Conservation (phyloP, 306 rosid genomes). For the Cucurbita moschata region DNA sequence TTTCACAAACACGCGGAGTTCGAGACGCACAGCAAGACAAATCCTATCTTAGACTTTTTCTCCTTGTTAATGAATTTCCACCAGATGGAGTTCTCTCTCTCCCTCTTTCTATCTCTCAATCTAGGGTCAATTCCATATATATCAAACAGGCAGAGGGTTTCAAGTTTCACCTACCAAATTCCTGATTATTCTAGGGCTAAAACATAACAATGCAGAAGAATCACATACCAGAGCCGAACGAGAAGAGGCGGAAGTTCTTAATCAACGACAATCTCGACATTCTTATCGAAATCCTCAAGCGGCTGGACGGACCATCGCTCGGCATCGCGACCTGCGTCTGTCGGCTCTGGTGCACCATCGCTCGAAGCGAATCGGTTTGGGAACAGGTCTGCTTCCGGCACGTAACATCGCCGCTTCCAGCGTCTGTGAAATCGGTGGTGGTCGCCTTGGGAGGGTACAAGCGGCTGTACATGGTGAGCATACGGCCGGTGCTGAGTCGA, state of each 20-base stretch:
- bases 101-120: slow-evolving; percentile 8
- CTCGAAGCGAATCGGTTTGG: slow-evolving; percentile 74
- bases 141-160: not conserved
- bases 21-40: slow-evolving; percentile 8
- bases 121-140: not conserved
- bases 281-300: slow-evolving; percentile 70
- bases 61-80: slow-evolving; percentile 3
- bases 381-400: slow-evolving; percentile 86
- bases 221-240: slow-evolving; percentile 12
- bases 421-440: slow-evolving; percentile 43
- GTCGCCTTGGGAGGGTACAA: slow-evolving; percentile 87
- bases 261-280: slow-evolving; percentile 91
- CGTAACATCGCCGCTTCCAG: slow-evolving; percentile 37
- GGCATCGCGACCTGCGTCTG: slow-evolving; percentile 84
- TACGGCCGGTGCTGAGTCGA: slow-evolving; percentile 81
- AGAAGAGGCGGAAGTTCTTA: slow-evolving; percentile 36
- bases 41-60: slow-evolving; percentile 7
- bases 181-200: not conserved
- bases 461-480: slow-evolving; percentile 77
- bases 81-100: not conserved
- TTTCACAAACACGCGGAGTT: slow-evolving; percentile 1
- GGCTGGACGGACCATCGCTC: slow-evolving; percentile 83
- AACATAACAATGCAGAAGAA: slow-evolving; percentile 12
- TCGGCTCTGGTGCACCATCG: slow-evolving; percentile 65
- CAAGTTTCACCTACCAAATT: not conserved